Base-by-base conservation (phyloP, 768 basidiomycete genomes). In the Artomyces pyxidatus region DNA sequence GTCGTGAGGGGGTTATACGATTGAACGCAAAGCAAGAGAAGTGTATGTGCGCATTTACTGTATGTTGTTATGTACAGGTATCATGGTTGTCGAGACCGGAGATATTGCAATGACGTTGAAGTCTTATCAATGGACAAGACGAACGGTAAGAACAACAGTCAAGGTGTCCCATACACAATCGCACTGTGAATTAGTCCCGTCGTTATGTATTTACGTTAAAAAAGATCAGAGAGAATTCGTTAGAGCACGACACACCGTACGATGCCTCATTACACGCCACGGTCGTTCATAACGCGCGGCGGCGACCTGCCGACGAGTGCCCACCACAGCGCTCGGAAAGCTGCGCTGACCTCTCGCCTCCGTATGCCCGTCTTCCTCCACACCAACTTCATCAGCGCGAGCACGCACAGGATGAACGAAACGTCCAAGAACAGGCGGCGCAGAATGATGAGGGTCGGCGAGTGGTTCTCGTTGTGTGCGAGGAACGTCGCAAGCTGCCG, bases 371-470 rank as follows among this genome's bases (percentile, higher is more conserved):
- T 86, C 61, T 71, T 75, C 56, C 70, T 74, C 89, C 89, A 92
- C 19, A 77, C 50, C 8, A 70, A 57, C 45, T 77, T 74, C 52
- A 82, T 62, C 21, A 80, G 52, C n/a, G 71, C 72, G n/a, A 90
- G 62, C 32, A 85, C 67, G 59, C 71, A 78, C 37, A 86, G 59
- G 21, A 88, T 63, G 63, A 92, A 92, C 17, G 83, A 85, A 17
- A 86, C 65, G 59, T 92, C 89, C 53, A 92, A 70, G 59, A 83
- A 83, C 30, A 92, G 68, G 45, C 89, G 75, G 49, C 89, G 74
- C 38, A 90, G 63, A 47, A 92, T 70, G 48, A 85, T 74, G 52
- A 76, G 70, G 3, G 81, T 70, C 1, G 88, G 87, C 12, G 85
- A 80, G 40, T 78, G 74, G 51, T 73, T 71, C 54, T 80, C 78